Evolutionary conservation across 164 flowering plant species (phyloP), one percentile per base, ranked within the genome.

Genomic region (Buxus sempervirens): DNA sequence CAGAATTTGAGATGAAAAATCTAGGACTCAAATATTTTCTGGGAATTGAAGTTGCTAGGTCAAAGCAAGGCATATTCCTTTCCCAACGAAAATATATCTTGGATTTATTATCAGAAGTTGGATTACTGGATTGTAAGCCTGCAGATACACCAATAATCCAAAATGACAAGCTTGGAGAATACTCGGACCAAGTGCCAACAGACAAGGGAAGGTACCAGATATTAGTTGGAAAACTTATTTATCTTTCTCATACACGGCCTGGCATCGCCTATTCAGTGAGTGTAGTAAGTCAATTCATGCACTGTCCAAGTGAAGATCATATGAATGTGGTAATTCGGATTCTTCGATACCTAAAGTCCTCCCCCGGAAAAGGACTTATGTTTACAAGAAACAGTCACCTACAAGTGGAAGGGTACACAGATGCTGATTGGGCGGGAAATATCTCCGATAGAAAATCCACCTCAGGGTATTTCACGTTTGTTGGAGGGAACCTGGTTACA

Each of bases 311-410:
- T 45, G 51, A 45, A 45, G 51, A 45, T 45, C 51, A 45, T 45
- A 45, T 45, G 51, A 45, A 45, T 45, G 51, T 15, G 18, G 51
- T 10, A 15, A 45, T 45, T 45, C 51, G 27, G 27, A 57, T 57
- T 57, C 60, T 57, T 13, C 13, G 60, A 57, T 57, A 57, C 60
- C 60, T 57, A 57, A 23, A 57, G 60, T 57, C 28, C 60, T 57
- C 27, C 27, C 60, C 28, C 60, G 28, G 27, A 57, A 57, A 57
- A 25, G 60, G 60, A 57, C 60, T 57, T 57, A 57, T 23, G 60
- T 57, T 57, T 57, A 57, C 60, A 57, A 57, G 60, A 57, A 57
- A 57, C 27, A 57, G 23, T 57, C 60, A 57, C 60, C 60, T 57
- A 57, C 60, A 23, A 28, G 60, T 57, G n/a, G 60, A 57, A 57